A percentile compares a stretch with the other conserved stretches of the same genome.
Conservation (phyloP, 2,329 filamentous ascomycete genomes). For the Botryotinia convoluta region DNA sequence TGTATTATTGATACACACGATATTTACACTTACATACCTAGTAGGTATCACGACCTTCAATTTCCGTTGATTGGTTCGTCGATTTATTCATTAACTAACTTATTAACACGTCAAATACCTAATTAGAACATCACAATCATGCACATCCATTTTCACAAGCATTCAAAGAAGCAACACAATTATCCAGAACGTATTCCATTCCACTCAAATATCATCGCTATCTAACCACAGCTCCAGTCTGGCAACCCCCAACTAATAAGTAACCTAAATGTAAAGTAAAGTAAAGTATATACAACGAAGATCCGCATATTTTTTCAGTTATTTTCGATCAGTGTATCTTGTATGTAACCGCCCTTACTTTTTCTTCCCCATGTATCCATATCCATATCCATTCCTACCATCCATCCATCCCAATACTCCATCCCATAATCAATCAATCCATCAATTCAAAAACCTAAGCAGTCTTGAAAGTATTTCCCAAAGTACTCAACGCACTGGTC, state of each 20-base stretch:
- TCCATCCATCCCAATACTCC: not conserved
- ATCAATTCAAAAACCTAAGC: not conserved
- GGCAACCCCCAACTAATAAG: not conserved
- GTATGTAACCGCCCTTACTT: not conserved
- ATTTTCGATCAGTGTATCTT: not conserved
- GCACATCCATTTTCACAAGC: not conserved
- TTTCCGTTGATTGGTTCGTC: too few species aligned
- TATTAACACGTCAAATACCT: too few species aligned
- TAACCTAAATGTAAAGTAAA: not conserved
- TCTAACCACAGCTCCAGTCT: not conserved
- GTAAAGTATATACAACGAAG: constrained; percentile 8
- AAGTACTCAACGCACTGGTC: not conserved
- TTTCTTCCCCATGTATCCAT: not conserved
- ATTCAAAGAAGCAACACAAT: not conserved
- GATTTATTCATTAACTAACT: too few species aligned
- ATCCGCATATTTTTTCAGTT: not conserved
- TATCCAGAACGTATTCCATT: not conserved
- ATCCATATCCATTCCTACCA: not conserved
- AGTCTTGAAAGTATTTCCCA: constrained; percentile 19
- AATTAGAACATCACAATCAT: too few species aligned
- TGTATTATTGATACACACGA: too few species aligned
- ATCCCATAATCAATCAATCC: not conserved
- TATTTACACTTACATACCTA: too few species aligned
- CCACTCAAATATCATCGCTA: not conserved
- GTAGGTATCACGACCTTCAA: too few species aligned